These are phyloP conservation scores for Przewalskia tangutica DNA, from an alignment of 257 asterid genomes.

Conservation along the genomic window DNA sequence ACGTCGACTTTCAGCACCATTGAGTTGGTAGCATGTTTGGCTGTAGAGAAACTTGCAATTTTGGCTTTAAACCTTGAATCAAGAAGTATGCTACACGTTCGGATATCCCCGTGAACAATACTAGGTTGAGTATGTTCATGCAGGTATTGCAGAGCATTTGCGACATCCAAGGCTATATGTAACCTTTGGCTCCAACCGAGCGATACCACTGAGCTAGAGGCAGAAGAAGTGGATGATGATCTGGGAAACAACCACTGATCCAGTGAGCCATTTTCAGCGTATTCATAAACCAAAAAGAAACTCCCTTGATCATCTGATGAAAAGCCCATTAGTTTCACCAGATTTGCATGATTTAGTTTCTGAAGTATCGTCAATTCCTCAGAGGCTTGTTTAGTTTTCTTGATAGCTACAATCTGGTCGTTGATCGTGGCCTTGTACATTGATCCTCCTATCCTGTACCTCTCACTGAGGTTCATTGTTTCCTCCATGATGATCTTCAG, in stretches of 20 bases:
- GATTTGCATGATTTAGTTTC: conserved; percentile 58
- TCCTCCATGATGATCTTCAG: conserved; percentile 49
- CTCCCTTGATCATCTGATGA: conserved; percentile 45
- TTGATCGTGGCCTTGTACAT: conserved; percentile 43
- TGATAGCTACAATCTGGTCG: conserved; percentile 38
- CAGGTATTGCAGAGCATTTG: conserved; percentile 77
- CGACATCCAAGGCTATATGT: conserved; percentile 54
- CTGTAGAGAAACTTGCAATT: conserved; percentile 53
- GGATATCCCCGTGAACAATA: conserved; percentile 51
- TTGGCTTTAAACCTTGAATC: conserved; percentile 63
- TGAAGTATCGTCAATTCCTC: conserved; percentile 59
- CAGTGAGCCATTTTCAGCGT: conserved; percentile 56
- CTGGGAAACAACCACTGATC: conserved; percentile 45
- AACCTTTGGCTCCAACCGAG: conserved; percentile 58
- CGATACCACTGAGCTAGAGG: conserved; percentile 12
- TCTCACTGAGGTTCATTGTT: conserved; percentile 42
- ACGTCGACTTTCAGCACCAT: conserved; percentile 51
- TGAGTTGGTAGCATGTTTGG: conserved; percentile 32
- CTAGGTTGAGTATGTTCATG: conserved; percentile 74
- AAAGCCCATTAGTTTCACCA: conserved; percentile 58
- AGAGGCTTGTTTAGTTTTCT: conserved; percentile 43
- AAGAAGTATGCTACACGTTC: conserved; percentile 51
- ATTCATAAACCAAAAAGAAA: conserved; percentile 48
- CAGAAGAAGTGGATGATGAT: background rate
- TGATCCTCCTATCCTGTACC: conserved; percentile 44